Evolutionary conservation across 768 basidiomycete genomes (phyloP), one percentile per base, ranked within the genome.

Genomic region (Lactarius quietus): DNA sequence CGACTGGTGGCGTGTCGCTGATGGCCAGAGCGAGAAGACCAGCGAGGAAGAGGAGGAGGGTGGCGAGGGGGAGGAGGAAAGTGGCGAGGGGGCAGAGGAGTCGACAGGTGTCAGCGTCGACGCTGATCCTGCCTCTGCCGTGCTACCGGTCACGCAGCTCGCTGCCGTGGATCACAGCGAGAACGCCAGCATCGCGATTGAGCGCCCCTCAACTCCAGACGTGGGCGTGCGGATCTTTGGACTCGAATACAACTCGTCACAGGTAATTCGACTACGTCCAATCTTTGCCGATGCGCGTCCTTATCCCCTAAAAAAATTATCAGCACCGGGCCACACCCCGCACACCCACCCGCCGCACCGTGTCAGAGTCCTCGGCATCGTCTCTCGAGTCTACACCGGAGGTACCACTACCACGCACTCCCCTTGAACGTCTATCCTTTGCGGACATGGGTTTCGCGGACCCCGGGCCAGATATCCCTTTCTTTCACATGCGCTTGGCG

Each of bases 1-100:
- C 72, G 90, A 92, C 74, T 93, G 91, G 90, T 92, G 90, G 90
- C 84, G 81, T 71, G 90, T 92, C 69, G 78, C 83, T 68, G 89
- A 86, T 66, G 86, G 88, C 68, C 90, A 93, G 77, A 82, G 80
- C 76, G 81, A 82, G 72, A 76, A 75, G 73, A 79, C 79, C 71
- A 78, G 76, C 68, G 75, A 73, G 70, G 80, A 79, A 73, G 70
- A 73, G 59, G 74, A 72, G 62, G 75, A 74, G 53, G 63, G 59
- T 59, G 75, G 64, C 23, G 72, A 73, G 41, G 69, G 72, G 62
- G 69, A 61, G 26, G 62, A 59, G 31, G 61, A 66, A 65, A 68
- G 62, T 29, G 61, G 62, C 33, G 45, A 52, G 43, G 43, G 20
- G 43, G 15, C 41, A 43, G 41, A 20, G 20, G 41, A 45, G n/a